Conservation (phyloP, 768 basidiomycete species). For the Phylloporus sp. region DNA sequence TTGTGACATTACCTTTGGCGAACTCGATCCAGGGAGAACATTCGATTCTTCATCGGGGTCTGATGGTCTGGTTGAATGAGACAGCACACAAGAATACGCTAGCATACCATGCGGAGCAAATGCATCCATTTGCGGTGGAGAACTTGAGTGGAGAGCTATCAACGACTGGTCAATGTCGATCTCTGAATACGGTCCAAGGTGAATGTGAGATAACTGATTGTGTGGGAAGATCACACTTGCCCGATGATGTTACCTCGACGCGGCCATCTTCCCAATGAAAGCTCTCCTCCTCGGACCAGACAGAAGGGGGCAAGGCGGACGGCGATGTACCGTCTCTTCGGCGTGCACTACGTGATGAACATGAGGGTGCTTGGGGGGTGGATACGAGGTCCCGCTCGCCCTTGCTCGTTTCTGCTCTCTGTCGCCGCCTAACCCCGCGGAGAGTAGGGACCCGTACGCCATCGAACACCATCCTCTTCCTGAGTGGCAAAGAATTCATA, state of each 20-base stretch:
- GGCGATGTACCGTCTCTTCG: neutral
- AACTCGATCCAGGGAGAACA: neutral
- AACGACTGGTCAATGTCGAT: conserved; percentile 23
- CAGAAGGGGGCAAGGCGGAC: neutral
- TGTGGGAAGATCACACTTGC: conserved; percentile 7
- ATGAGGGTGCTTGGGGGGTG: neutral
- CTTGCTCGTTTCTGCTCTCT: neutral
- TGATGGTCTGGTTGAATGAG: neutral
- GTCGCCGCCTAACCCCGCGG: conserved; percentile 9
- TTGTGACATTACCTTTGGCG: conserved; percentile 8
- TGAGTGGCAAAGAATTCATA: conserved; percentile 22
- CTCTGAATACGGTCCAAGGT: conserved; percentile 10
- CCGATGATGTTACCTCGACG: conserved; percentile 18
- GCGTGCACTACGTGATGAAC: neutral
- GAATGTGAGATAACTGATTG: neutral
- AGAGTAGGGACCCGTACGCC: conserved; percentile 29
- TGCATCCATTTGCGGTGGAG: conserved; percentile 1
- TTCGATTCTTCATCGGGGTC: neutral
- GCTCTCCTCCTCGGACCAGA: conserved; percentile 19
- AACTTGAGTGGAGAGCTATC: conserved; percentile 3
- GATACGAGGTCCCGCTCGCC: neutral
- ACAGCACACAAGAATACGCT: neutral
- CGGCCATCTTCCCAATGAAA: conserved; percentile 33
- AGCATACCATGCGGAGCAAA: conserved; percentile 11
- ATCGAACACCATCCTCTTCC: conserved; percentile 26